Evolutionary conservation across 2,329 filamentous ascomycete genomes (phyloP).

Genomic region (Tolypocladium tundrense): DNA sequence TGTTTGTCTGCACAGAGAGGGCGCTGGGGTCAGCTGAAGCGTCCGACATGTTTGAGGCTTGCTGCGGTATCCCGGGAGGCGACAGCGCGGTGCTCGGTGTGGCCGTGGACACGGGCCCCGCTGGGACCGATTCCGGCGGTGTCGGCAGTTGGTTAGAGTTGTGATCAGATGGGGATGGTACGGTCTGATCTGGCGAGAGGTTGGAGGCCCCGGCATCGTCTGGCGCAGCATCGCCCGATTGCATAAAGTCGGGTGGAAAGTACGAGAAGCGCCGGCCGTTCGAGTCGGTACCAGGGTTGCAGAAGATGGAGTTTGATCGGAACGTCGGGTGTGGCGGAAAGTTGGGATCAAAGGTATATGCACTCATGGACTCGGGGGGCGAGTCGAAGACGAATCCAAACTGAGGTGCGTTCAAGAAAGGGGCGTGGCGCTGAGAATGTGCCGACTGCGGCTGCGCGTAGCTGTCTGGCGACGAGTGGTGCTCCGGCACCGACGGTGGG

Average conservation of each 20-base stretch:
- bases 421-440: constrained; percentile 20
- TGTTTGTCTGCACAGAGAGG: constrained; percentile 15
- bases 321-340: constrained; percentile 43
- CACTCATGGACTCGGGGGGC: constrained; percentile 41
- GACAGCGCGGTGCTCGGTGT: constrained; percentile 24
- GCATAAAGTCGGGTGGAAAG: constrained; percentile 46
- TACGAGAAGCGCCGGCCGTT: constrained; percentile 51
- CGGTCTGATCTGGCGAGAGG: constrained; percentile 15
- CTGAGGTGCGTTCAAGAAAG: constrained; percentile 38
- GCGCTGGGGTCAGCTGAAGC: constrained; percentile 14
- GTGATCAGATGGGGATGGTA: constrained; percentile 17
- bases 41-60: constrained; percentile 15
- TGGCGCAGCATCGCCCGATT: constrained; percentile 18
- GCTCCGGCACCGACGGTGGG: constrained; percentile 20
- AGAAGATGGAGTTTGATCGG: constrained; percentile 57
- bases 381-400: constrained; percentile 51
- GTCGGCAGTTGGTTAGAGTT: constrained; percentile 27
- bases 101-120: constrained; percentile 17
- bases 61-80: constrained; percentile 24
- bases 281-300: constrained; percentile 44
- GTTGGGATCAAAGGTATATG: constrained; percentile 32
- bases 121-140: constrained; percentile 31
- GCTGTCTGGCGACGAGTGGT: constrained; percentile 20
- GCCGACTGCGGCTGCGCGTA: constrained; percentile 10
- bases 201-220: constrained; percentile 26